These are phyloP conservation scores for Rhodotorula graminis DNA, from an alignment of 768 basidiomycete species.

Conservation along the genomic window DNA sequence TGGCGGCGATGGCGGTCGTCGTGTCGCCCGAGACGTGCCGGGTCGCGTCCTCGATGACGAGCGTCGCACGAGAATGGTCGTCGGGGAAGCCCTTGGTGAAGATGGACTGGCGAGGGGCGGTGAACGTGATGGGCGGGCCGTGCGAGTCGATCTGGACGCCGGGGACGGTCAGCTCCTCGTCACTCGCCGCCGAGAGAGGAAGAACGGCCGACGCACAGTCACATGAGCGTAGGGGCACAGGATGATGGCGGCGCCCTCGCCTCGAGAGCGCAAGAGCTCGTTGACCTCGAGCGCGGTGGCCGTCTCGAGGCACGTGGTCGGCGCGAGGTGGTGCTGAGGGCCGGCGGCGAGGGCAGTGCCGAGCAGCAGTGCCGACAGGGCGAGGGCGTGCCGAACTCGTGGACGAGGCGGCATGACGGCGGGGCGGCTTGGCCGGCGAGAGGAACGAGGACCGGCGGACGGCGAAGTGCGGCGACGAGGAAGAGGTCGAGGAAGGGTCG, in stretches of 20 bases:
- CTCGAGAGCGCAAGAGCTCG: constrained; percentile 24
- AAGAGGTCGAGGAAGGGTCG: no score
- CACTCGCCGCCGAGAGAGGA: neutral
- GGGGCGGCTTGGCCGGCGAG: no score
- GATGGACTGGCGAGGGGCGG: constrained; percentile 26
- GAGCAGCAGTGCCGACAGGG: neutral
- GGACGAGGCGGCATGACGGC: neutral
- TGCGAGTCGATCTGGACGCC: constrained; percentile 18
- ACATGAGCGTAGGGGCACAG: constrained; percentile 32
- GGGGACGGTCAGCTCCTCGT: neutral
- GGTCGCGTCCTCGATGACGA: constrained; percentile 20
- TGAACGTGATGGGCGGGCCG: constrained; percentile 29
- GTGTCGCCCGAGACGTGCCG: constrained; percentile 20
- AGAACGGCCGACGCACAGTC: neutral
- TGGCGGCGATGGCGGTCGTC: constrained; percentile 32
- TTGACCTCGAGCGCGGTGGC: constrained; percentile 23
- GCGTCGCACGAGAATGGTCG: constrained; percentile 28
- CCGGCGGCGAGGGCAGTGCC: neutral
- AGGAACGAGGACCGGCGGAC: neutral
- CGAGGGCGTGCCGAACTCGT: neutral
- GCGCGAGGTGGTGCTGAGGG: neutral
- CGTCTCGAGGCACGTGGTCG: constrained; percentile 22
- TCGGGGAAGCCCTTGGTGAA: constrained; percentile 27
- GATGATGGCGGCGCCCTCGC: constrained; percentile 11
- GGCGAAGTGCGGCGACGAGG: no score